A percentile compares a stretch with the other conserved stretches of the same genome.
These are phyloP conservation scores for Datisca glomerata DNA, from an alignment of 306 rosid genomes.

Conservation along the genomic window DNA sequence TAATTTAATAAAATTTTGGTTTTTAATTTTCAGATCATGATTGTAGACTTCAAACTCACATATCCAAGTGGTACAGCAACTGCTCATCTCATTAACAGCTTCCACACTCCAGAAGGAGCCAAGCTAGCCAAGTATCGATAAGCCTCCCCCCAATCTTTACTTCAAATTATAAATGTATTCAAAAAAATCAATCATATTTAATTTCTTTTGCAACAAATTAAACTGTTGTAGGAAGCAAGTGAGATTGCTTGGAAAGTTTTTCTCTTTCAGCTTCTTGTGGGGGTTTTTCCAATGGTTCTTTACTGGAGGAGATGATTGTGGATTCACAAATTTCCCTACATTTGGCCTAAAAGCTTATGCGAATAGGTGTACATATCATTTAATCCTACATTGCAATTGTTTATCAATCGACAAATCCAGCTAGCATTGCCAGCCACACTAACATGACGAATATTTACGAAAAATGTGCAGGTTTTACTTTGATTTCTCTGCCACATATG, in stretches of 20 bases:
- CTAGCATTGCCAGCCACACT: too few relatives aligned
- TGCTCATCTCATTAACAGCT: conserved; percentile 36
- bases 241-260: conserved; percentile 23
- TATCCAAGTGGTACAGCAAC: conserved; percentile 47
- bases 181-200: background rate
- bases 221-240: conserved; percentile 30
- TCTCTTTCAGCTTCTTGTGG: conserved; percentile 42
- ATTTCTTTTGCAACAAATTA: background rate
- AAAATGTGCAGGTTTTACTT: conserved; percentile 28
- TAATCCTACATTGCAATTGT: background rate
- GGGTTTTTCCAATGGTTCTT: conserved; percentile 44
- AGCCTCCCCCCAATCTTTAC: background rate
- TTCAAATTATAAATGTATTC: background rate
- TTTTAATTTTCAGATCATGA: conserved; percentile 25
- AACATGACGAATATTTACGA: too few relatives aligned
- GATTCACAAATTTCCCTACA: conserved; percentile 28
- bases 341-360: conserved; percentile 28
- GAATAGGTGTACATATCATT: conserved; percentile 9
- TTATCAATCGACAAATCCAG: background rate
- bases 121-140: conserved; percentile 32
- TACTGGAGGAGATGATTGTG: conserved; percentile 21
- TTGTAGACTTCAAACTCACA: conserved; percentile 42
- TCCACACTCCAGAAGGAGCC: conserved; percentile 42
- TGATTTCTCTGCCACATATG: conserved; percentile 36
- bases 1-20: background rate